Percentiles rank a stretch among this genome's conserved stretches.
Evolutionary conservation across 2,329 filamentous ascomycete genomes (phyloP).

Genomic region (Alternaria triticimaculans): DNA sequence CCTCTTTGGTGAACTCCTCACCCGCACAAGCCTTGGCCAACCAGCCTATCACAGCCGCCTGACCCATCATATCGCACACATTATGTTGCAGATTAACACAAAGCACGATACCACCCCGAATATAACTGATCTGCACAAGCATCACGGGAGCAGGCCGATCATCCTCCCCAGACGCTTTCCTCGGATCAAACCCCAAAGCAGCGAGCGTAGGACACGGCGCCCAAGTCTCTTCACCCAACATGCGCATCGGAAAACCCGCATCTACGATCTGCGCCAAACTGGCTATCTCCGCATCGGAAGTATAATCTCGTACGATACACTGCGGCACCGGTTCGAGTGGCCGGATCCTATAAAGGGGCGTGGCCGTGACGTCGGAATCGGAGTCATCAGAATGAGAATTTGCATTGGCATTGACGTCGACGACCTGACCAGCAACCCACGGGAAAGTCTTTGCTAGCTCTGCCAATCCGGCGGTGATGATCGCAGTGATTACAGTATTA

Average conservation of each 20-base stretch:
- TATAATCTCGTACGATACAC: conserved; percentile 55
- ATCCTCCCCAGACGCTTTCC: conserved; percentile 20
- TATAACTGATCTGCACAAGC: conserved; percentile 57
- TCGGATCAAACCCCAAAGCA: conserved; percentile 16
- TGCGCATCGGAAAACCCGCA: conserved; percentile 54
- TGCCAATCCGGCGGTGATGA: conserved; percentile 14
- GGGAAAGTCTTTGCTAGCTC: conserved; percentile 53
- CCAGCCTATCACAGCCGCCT: conserved; percentile 55
- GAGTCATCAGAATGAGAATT: conserved; percentile 40
- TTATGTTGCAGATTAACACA: conserved; percentile 59
- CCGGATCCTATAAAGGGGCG: conserved; percentile 52
- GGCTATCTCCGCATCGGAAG: conserved; percentile 43
- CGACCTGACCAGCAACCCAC: conserved; percentile 54
- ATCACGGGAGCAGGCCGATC: conserved; percentile 49
- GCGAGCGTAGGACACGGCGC: conserved; percentile 51
- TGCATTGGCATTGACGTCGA: conserved; percentile 35
- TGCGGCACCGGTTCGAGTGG: conserved; percentile 39
- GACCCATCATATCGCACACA: conserved; percentile 60
- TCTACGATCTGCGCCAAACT: conserved; percentile 49
- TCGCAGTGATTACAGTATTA: conserved; percentile 2
- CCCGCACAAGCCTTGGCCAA: conserved; percentile 58
- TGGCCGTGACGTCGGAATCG: conserved; percentile 18
- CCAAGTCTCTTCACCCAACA: conserved; percentile 57
- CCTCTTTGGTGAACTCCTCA: conserved; percentile 56
- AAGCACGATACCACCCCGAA: conserved; percentile 59